Conservation (phyloP, 129 eudicot species). For the Mikania micrantha region DNA sequence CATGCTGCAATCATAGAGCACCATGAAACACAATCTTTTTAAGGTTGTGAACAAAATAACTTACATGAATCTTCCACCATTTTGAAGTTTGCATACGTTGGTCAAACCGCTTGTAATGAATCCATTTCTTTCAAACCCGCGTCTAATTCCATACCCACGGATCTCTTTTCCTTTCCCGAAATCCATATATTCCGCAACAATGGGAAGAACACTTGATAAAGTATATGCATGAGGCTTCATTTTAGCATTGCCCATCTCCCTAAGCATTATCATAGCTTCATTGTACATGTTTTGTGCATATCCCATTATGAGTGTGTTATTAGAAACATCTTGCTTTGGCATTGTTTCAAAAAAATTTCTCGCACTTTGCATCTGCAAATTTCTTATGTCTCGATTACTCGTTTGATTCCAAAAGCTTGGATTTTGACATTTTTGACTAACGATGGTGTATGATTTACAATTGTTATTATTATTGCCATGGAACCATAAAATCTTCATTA, state of each 20-base stretch:
- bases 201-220: slow-evolving; percentile 56
- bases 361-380: slow-evolving; percentile 31
- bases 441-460: background rate
- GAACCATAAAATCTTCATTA: too few relatives aligned
- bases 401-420: slow-evolving; percentile 2
- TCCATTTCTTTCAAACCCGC: slow-evolving; percentile 42
- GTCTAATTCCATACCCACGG: slow-evolving; percentile 70
- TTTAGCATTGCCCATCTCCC: slow-evolving; percentile 51
- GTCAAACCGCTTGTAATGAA: slow-evolving; percentile 60
- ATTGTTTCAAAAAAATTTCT: slow-evolving; percentile 59
- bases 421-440: background rate
- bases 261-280: slow-evolving; percentile 47
- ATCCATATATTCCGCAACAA: slow-evolving; percentile 50
- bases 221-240: too few relatives aligned
- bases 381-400: background rate
- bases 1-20: too few relatives aligned
- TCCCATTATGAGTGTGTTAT: slow-evolving; percentile 66
- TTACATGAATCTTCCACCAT: slow-evolving; percentile 43
- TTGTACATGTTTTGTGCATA: slow-evolving; percentile 43
- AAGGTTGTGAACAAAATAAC: slow-evolving; percentile 41
- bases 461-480: background rate
- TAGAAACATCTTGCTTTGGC: slow-evolving; percentile 55
- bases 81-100: slow-evolving; percentile 61
- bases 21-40: slow-evolving; percentile 55
- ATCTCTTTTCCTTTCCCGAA: slow-evolving; percentile 64